Evolutionary conservation across 23 red algal genomes (phyloP).

Genomic region (Gracilaria gracilis): DNA sequence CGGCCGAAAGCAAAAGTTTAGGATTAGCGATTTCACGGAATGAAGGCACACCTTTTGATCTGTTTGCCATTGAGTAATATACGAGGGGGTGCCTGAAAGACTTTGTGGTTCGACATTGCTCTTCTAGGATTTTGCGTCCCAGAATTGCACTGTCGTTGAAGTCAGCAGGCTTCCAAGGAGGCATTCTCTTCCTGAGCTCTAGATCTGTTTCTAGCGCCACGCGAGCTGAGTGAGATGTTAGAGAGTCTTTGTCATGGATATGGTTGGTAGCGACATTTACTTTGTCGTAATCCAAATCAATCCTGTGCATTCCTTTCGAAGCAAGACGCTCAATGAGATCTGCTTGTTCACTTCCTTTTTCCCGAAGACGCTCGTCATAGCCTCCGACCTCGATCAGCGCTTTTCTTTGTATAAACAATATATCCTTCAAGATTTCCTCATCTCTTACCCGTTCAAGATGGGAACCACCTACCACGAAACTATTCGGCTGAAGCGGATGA

Average conservation of each 20-base stretch:
- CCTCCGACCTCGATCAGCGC: constrained; percentile 68
- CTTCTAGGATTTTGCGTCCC: constrained; percentile 14
- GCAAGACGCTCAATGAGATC: constrained; percentile 73
- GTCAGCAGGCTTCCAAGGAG: constrained; percentile 9
- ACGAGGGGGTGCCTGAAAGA: constrained; percentile 33
- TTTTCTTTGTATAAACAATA: constrained; percentile 48
- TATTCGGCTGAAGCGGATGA: constrained; percentile 50
- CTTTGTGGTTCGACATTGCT: constrained; percentile 13
- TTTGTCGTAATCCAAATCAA: constrained; percentile 72
- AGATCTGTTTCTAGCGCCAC: constrained; percentile 32
- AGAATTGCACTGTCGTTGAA: constrained; percentile 33
- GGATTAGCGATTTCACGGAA: background rate
- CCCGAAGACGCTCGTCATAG: constrained; percentile 81
- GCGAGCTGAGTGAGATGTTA: background rate
- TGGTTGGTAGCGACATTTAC: constrained; percentile 8
- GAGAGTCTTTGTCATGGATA: background rate
- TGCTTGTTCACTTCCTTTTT: constrained; percentile 54
- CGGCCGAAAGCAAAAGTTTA: background rate
- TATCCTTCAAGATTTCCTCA: constrained; percentile 62
- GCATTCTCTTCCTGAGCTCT: constrained; percentile 18
- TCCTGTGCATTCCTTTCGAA: constrained; percentile 9
- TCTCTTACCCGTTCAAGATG: constrained; percentile 39
- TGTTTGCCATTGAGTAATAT: background rate
- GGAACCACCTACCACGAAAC: constrained; percentile 57
- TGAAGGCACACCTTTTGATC: background rate